A percentile compares a stretch with the other conserved stretches of the same genome.
Conservation (phyloP, 164 flowering plant genomes). For the Vitis rotundifolia region DNA sequence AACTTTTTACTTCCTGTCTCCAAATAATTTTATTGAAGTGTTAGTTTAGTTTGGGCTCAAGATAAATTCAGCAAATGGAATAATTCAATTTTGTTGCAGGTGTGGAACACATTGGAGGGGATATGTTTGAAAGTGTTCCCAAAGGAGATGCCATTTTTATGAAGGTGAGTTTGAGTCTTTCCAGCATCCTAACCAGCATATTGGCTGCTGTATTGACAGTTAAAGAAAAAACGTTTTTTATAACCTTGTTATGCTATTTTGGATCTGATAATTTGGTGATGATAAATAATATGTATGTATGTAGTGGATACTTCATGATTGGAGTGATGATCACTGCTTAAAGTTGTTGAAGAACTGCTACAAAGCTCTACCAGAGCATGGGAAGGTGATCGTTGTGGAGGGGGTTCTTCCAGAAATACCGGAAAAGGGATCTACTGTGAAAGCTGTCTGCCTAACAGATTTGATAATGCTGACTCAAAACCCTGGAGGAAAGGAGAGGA, state of each 20-base stretch:
- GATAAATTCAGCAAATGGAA: background rate
- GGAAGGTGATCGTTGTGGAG: constrained; percentile 40
- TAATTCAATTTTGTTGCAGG: constrained; percentile 20
- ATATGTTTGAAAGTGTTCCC: constrained; percentile 44
- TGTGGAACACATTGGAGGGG: constrained; percentile 42
- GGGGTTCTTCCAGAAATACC: constrained; percentile 19
- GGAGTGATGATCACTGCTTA: constrained; percentile 43
- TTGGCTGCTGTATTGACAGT: too few species aligned
- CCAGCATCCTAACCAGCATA: too few species aligned
- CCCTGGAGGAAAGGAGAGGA: constrained; percentile 47
- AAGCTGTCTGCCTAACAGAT: constrained; percentile 5
- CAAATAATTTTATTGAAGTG: too few species aligned
- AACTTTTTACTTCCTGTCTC: background rate
- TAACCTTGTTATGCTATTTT: too few species aligned
- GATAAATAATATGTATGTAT: too few species aligned
- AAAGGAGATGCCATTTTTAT: constrained; percentile 42
- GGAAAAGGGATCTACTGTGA: constrained; percentile 12
- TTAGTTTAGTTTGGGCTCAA: background rate
- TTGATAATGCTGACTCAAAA: constrained; percentile 27
- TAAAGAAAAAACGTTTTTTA: too few species aligned
- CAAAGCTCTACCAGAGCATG: constrained; percentile 25
- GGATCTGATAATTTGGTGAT: too few species aligned
- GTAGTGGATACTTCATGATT: constrained; percentile 44
- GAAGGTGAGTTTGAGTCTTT: constrained; percentile 29
- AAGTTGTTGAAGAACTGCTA: constrained; percentile 39